Evolutionary conservation across 2,329 filamentous ascomycete genomes (phyloP), one percentile per base, ranked within the genome.

Genomic region (Cladophialophora exuberans): DNA sequence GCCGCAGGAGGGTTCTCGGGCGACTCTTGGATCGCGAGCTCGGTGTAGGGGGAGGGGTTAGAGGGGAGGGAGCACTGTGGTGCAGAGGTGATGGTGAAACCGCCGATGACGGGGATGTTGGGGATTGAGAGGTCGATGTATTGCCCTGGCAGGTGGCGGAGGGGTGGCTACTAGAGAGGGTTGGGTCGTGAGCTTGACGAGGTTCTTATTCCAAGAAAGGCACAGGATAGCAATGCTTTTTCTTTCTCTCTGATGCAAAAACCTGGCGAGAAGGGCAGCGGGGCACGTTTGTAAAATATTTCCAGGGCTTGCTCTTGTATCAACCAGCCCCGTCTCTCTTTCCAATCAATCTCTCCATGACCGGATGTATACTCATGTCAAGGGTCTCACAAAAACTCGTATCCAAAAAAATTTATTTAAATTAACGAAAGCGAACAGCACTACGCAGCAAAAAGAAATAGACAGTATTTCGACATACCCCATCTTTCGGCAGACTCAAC

Each of bases 91-190:
- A 96, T 88, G 36, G 90, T 96, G 76, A 96, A 96, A 54, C 91
- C 91, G 28, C 91, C 91, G 3, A 89, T 85, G 68, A 87, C 84
- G 38, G 79, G 65, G 39, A 89, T 73, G 31, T 76, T 77, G 1
- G 91, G 90, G 49, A 90, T 81, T 69, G 88, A 86, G 5, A 90
- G 85, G 69, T 96, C 91, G 52, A 96, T 80, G 89, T 90, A 96
- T 77, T 96, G 91, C 50, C 91, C 91, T 4, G 91, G 84, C 4
- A 85, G 78, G 72, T 94, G 95, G 79, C 88, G 70, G 38, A 72
- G 67, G 56, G 66, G 58, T 53, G 69, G 66, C 50, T 64, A 60
- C 15, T 54, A 57, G 62, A 63, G 59, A 2, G 38, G 9, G 56
- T 23, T 28, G 45, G 25, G 36, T 26, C 61, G 52, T 58, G 46